These are phyloP conservation scores for Neoboletus magnificus DNA, from an alignment of 768 basidiomycete genomes.

Conservation along the genomic window DNA sequence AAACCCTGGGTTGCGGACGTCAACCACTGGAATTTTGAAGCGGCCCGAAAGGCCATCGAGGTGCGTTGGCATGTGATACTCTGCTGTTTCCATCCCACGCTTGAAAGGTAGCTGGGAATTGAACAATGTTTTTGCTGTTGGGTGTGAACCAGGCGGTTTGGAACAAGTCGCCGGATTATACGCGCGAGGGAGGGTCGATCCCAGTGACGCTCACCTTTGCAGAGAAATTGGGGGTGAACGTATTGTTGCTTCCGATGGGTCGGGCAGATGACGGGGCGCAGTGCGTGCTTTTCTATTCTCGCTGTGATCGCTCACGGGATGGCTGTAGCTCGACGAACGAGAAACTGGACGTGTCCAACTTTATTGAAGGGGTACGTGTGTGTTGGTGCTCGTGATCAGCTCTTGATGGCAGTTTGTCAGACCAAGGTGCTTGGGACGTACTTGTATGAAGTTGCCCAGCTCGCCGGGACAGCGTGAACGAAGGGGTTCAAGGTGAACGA, in stretches of 20 bases:
- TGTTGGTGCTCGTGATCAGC: not conserved
- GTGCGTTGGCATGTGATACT: slow-evolving; percentile 30
- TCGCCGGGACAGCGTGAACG: slow-evolving; percentile 13
- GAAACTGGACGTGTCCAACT: slow-evolving; percentile 90
- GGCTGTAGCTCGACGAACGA: slow-evolving; percentile 80
- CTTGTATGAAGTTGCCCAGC: slow-evolving; percentile 30
- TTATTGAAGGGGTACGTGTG: slow-evolving; percentile 69
- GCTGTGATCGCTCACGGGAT: not conserved
- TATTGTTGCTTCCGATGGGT: slow-evolving; percentile 88
- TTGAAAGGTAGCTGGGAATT: not conserved
- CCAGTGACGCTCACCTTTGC: slow-evolving; percentile 94
- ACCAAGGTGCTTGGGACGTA: slow-evolving; percentile 35
- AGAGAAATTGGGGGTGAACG: slow-evolving; percentile 81
- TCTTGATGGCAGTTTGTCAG: slow-evolving; percentile 12
- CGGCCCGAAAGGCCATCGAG: slow-evolving; percentile 84
- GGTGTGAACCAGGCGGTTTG: slow-evolving; percentile 44
- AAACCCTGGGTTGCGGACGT: slow-evolving; percentile 86
- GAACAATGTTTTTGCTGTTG: not conserved
- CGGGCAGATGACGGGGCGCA: slow-evolving; percentile 94
- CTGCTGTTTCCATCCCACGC: not conserved
- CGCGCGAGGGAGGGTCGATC: slow-evolving; percentile 91
- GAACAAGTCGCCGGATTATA: slow-evolving; percentile 72
- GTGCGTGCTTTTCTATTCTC: slow-evolving; percentile 41
- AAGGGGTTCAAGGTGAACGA: not conserved
- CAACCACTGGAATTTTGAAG: slow-evolving; percentile 91